Conservation (phyloP, 306 rosid genomes). For the Medicago ruthenica region DNA sequence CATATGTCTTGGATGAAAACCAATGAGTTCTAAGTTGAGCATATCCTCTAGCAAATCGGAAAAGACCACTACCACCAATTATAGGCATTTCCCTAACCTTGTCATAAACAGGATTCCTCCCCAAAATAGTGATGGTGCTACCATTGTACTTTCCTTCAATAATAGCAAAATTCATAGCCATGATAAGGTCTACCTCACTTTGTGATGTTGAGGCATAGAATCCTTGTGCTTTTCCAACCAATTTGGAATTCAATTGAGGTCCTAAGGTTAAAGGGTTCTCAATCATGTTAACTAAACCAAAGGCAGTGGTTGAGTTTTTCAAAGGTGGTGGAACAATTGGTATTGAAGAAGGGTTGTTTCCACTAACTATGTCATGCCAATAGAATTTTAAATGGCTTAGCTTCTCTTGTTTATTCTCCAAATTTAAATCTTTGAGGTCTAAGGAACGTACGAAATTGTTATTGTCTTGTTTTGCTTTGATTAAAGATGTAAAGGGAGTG, state of each 20-base stretch:
- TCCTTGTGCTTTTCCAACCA: conserved; percentile 65
- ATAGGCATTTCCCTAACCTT: conserved; percentile 80
- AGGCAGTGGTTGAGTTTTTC: conserved; percentile 42
- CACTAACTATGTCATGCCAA: conserved; percentile 67
- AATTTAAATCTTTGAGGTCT: conserved; percentile 44
- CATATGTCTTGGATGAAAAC: conserved; percentile 31
- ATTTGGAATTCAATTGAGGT: conserved; percentile 50
- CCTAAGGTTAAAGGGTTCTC: conserved; percentile 56
- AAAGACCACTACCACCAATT: conserved; percentile 81
- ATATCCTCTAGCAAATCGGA: conserved; percentile 77
- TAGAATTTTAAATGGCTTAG: conserved; percentile 67
- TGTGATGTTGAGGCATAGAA: conserved; percentile 62
- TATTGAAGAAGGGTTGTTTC: conserved; percentile 48
- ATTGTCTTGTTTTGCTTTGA: background rate
- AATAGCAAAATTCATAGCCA: conserved; percentile 76
- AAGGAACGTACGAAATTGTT: conserved; percentile 43
- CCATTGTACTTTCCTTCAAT: conserved; percentile 73
- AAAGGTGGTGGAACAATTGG: conserved; percentile 32
- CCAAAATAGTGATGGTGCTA: conserved; percentile 66
- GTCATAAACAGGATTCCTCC: conserved; percentile 59
- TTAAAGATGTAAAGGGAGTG: background rate
- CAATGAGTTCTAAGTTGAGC: conserved; percentile 55
- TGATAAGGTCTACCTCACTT: conserved; percentile 48
- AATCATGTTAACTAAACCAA: conserved; percentile 46
- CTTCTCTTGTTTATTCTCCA: conserved; percentile 49